Evolutionary conservation across 306 rosid species (phyloP).

Genomic region (Sicyos baderoa): DNA sequence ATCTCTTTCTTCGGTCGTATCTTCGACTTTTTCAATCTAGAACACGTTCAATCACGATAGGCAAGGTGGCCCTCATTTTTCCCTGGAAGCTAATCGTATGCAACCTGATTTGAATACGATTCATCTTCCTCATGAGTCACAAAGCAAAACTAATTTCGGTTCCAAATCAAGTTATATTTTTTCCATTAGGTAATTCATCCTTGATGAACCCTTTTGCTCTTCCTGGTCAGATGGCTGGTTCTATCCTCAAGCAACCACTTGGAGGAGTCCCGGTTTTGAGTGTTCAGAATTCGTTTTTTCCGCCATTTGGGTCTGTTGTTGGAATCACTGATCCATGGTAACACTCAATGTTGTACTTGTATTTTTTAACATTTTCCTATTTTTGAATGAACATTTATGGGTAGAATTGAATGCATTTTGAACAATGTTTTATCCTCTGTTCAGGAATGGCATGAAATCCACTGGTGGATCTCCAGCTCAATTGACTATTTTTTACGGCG

Average conservation of each 20-base stretch:
- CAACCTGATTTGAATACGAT: constrained; percentile 53
- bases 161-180: constrained; percentile 54
- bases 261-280: constrained; percentile 57
- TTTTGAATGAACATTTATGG: neutral
- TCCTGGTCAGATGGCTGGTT: constrained; percentile 42
- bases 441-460: constrained; percentile 37
- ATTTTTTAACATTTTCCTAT: neutral
- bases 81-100: constrained; percentile 50
- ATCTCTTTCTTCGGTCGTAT: constrained; percentile 24
- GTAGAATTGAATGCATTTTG: constrained; percentile 6
- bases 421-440: neutral
- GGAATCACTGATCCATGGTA: constrained; percentile 60
- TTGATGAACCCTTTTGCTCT: constrained; percentile 45
- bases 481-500: constrained; percentile 79
- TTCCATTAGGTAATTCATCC: constrained; percentile 41
- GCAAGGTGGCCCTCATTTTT: constrained; percentile 61
- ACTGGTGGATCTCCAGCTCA: constrained; percentile 51
- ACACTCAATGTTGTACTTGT: neutral
- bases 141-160: constrained; percentile 64
- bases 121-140: constrained; percentile 51
- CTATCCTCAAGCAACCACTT: constrained; percentile 35
- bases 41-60: constrained; percentile 53
- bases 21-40: constrained; percentile 39
- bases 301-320: constrained; percentile 35
- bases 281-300: constrained; percentile 32